Conservation (phyloP, 345 rosid genomes). For the Hibiscus syriacus region DNA sequence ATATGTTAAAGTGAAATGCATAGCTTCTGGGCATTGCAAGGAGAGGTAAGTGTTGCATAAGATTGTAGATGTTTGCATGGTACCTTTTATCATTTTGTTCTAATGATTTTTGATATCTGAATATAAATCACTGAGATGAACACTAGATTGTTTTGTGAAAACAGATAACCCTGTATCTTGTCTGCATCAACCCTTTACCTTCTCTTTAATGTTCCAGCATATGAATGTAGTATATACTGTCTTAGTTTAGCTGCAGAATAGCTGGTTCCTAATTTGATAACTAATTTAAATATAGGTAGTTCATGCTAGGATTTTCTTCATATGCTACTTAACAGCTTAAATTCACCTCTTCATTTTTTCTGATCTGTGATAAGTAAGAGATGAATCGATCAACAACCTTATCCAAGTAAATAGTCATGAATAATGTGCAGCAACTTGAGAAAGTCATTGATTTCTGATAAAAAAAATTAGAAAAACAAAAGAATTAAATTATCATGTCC, state of each 20-base stretch:
- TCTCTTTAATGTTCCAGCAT: neutral
- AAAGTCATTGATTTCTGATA: neutral
- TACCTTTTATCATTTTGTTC: neutral
- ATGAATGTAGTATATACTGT: neutral
- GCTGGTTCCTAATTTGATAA: neutral
- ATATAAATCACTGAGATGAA: neutral
- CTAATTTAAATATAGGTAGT: neutral
- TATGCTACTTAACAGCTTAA: too few species aligned
- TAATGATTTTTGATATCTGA: neutral
- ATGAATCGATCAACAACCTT: neutral
- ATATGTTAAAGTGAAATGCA: conserved; percentile 92
- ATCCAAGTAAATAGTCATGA: neutral
- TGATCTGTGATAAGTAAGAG: neutral
- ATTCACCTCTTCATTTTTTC: too few species aligned
- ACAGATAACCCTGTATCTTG: neutral
- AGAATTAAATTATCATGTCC: neutral
- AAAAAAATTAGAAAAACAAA: neutral
- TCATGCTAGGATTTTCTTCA: neutral
- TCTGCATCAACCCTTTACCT: neutral
- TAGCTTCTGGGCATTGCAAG: conserved; percentile 72
- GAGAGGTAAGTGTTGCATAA: conserved; percentile 59
- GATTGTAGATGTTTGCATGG: neutral
- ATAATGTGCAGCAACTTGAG: neutral
- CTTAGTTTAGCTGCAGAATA: neutral
- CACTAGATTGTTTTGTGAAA: neutral